phyloP scores from a whole-genome alignment of 192 early-diverging fungal genomes.

The Coemansia sp. region DNA sequence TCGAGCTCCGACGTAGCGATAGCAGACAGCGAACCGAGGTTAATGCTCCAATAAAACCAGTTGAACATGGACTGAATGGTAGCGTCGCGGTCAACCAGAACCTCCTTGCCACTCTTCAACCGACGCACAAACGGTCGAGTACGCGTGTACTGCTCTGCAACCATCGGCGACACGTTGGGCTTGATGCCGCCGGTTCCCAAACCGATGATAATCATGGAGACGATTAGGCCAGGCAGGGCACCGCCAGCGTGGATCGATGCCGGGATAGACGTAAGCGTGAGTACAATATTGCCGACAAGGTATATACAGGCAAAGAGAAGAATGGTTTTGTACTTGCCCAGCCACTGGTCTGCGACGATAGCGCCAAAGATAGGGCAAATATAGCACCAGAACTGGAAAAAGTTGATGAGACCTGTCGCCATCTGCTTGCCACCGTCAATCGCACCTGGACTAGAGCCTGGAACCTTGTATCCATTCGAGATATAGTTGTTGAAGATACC shows the following conservation, averaged over 20 bases:
- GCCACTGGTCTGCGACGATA: conserved; percentile 68
- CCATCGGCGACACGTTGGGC: conserved; percentile 71
- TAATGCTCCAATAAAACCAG: conserved; percentile 75
- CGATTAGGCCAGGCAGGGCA: conserved; percentile 64
- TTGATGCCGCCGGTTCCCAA: conserved; percentile 80
- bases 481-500: conserved; percentile 63
- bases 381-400: conserved; percentile 62
- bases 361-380: conserved; percentile 63
- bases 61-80: conserved; percentile 74
- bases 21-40: conserved; percentile 57
- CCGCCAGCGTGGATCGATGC: conserved; percentile 54
- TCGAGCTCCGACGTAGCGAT: conserved; percentile 57
- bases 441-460: conserved; percentile 44
- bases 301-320: conserved; percentile 65
- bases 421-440: conserved; percentile 52
- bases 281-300: conserved; percentile 61
- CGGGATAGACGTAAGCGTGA: conserved; percentile 65
- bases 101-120: conserved; percentile 51
- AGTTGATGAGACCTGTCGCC: conserved; percentile 57
- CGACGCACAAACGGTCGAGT: conserved; percentile 57
- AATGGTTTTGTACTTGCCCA: conserved; percentile 75
- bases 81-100: conserved; percentile 63
- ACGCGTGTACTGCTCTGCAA: conserved; percentile 66
- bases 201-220: conserved; percentile 69
- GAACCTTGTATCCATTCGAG: conserved; percentile 46